Percentiles rank a stretch among this genome's conserved stretches.
phyloP scores from a whole-genome alignment of 768 basidiomycete species.

The Calocera viscosa region DNA sequence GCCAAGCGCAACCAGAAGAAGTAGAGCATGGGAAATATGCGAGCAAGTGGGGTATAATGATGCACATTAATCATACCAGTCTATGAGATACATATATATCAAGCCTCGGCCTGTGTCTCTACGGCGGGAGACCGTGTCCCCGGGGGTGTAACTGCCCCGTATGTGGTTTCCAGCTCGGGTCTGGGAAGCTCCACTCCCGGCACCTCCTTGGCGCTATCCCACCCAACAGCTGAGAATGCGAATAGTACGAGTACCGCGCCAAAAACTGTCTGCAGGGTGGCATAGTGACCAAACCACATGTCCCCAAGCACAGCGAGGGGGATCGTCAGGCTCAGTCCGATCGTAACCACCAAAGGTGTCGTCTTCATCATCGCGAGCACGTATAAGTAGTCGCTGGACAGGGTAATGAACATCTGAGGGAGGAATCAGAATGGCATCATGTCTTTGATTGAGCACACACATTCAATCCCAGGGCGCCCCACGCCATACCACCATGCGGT shows the following conservation, averaged over 20 bases:
- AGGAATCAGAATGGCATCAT: not conserved
- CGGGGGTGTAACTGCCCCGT: not conserved
- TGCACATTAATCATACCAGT: not conserved
- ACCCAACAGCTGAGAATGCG: constrained; percentile 64
- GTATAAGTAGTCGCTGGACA: constrained; percentile 75
- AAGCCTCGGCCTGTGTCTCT: not conserved
- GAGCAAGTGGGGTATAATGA: not conserved
- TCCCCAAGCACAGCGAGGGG: constrained; percentile 83
- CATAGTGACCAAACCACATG: constrained; percentile 45
- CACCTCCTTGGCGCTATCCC: not conserved
- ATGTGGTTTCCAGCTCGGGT: not conserved
- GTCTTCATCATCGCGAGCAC: constrained; percentile 92
- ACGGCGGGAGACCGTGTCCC: not conserved
- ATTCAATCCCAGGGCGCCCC: constrained; percentile 43
- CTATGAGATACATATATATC: not conserved
- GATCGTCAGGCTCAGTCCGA: constrained; percentile 87
- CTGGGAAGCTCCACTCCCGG: not conserved
- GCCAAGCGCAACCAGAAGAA: not conserved
- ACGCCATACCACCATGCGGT: constrained; percentile 41
- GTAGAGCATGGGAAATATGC: not conserved
- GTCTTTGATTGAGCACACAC: constrained; percentile 28
- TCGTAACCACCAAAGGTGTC: constrained; percentile 85
- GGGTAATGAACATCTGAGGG: constrained; percentile 64
- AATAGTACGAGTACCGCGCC: constrained; percentile 67
- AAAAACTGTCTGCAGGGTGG: constrained; percentile 47